These are phyloP conservation scores for Fusarium albosuccineum DNA, from an alignment of 2,329 filamentous ascomycete genomes.

Conservation along the genomic window DNA sequence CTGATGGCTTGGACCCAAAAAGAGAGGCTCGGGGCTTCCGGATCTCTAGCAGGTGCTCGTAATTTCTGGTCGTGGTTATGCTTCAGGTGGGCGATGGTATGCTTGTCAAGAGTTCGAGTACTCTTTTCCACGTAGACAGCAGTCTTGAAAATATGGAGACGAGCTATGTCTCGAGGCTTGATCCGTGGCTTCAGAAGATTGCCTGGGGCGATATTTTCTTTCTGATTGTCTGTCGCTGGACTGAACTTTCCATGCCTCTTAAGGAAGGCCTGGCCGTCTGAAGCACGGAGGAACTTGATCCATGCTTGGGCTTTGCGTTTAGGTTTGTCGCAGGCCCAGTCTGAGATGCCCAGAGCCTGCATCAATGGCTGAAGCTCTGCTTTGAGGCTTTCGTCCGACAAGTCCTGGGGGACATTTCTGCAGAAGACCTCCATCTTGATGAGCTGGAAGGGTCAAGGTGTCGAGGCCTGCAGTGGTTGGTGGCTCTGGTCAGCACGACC, in stretches of 20 bases:
- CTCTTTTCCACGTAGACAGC: conserved; percentile 52
- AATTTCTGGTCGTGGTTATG: conserved; percentile 44
- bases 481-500: neutral
- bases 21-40: conserved; percentile 35
- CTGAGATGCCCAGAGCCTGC: conserved; percentile 54
- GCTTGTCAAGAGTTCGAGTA: conserved; percentile 47
- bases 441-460: neutral
- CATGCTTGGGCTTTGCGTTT: conserved; percentile 51
- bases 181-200: neutral
- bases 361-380: conserved; percentile 57
- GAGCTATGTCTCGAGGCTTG: conserved; percentile 40
- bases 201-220: conserved; percentile 15
- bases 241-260: conserved; percentile 48
- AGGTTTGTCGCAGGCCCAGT: conserved; percentile 60
- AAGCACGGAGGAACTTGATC: conserved; percentile 57
- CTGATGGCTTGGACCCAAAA: conserved; percentile 48
- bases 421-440: conserved; percentile 62
- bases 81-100: conserved; percentile 46
- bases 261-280: conserved; percentile 60
- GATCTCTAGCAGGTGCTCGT: conserved; percentile 10
- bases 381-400: conserved; percentile 55
- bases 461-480: neutral
- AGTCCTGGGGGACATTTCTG: conserved; percentile 55
- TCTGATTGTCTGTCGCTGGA: neutral
- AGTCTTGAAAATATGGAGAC: conserved; percentile 48